phyloP scores from a whole-genome alignment of 1,284 basidiomycete species.

The Meripilus lineatus region DNA sequence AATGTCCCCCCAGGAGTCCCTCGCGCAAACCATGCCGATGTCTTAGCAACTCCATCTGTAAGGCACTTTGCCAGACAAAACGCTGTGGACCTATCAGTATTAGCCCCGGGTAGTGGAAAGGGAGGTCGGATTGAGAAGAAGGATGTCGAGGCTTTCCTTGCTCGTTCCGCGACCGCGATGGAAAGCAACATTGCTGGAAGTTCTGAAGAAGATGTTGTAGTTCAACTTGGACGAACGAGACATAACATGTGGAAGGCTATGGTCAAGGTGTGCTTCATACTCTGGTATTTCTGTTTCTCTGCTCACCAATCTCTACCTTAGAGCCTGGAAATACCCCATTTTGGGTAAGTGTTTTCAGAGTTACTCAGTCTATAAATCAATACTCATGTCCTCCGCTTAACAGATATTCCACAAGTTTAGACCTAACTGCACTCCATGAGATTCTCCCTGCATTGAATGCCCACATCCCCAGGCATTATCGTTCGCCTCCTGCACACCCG shows the following conservation, averaged over 20 bases:
- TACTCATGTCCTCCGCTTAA: background rate
- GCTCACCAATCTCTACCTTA: too few relatives aligned
- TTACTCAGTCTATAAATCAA: background rate
- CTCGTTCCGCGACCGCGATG: conserved; percentile 14
- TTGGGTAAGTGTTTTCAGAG: conserved; percentile 23
- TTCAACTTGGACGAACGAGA: conserved; percentile 75
- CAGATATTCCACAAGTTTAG: conserved; percentile 77
- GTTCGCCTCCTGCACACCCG: conserved; percentile 32
- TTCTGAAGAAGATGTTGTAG: conserved; percentile 40
- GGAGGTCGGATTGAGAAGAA: conserved; percentile 71
- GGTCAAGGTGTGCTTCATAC: conserved; percentile 49
- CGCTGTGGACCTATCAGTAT: conserved; percentile 51
- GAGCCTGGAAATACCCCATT: conserved; percentile 66
- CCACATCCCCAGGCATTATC: conserved; percentile 65
- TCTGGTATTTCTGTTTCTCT: conserved; percentile 7
- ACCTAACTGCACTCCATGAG: conserved; percentile 75
- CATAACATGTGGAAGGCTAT: conserved; percentile 87
- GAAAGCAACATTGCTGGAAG: background rate
- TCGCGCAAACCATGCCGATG: conserved; percentile 24
- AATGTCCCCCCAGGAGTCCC: conserved; percentile 26
- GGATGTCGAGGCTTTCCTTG: conserved; percentile 66
- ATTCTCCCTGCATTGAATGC: conserved; percentile 67
- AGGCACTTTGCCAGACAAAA: conserved; percentile 71
- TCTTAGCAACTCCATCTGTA: conserved; percentile 75
- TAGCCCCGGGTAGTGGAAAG: conserved; percentile 72